Conservation (phyloP, 495 filamentous ascomycete species). For the Bombardia bombarda region DNA sequence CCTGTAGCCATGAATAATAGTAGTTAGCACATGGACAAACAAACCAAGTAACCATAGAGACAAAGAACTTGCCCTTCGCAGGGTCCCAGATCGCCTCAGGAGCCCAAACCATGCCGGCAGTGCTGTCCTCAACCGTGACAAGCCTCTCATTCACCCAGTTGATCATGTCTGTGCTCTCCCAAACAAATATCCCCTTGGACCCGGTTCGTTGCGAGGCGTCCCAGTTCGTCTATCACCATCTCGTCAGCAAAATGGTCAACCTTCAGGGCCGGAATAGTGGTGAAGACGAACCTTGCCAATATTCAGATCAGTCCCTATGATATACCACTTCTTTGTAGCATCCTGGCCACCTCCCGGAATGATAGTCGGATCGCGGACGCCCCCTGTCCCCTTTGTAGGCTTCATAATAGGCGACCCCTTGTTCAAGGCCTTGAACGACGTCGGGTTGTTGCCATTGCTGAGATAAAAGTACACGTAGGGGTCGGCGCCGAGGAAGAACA, state of each 20-base stretch:
- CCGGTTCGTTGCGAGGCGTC: slow-evolving; percentile 43
- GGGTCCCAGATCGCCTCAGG: slow-evolving; percentile 47
- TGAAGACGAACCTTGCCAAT: slow-evolving; percentile 34
- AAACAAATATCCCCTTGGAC: slow-evolving; percentile 43
- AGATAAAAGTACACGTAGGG: slow-evolving; percentile 48
- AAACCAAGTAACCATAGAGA: not conserved
- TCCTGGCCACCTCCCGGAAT: slow-evolving; percentile 40
- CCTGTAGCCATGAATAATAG: slow-evolving; percentile 12
- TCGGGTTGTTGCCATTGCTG: slow-evolving; percentile 40
- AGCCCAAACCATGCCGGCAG: slow-evolving; percentile 50
- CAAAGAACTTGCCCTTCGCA: slow-evolving; percentile 23
- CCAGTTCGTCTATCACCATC: slow-evolving; percentile 34
- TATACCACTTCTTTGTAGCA: slow-evolving; percentile 46
- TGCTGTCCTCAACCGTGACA: slow-evolving; percentile 39
- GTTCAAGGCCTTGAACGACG: slow-evolving; percentile 40
- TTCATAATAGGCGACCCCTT: slow-evolving; percentile 36
- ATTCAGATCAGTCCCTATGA: slow-evolving; percentile 44
- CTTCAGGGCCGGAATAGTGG: not conserved
- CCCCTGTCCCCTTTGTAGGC: slow-evolving; percentile 42
- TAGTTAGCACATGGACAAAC: not conserved
- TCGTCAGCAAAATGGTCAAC: not conserved
- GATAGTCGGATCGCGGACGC: slow-evolving; percentile 41
- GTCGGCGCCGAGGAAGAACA: slow-evolving; percentile 45
- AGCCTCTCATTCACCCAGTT: slow-evolving; percentile 41
- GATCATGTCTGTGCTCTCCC: slow-evolving; percentile 44